Conservation (phyloP, 352 stramenopile species). For the Globisporangium solare region DNA sequence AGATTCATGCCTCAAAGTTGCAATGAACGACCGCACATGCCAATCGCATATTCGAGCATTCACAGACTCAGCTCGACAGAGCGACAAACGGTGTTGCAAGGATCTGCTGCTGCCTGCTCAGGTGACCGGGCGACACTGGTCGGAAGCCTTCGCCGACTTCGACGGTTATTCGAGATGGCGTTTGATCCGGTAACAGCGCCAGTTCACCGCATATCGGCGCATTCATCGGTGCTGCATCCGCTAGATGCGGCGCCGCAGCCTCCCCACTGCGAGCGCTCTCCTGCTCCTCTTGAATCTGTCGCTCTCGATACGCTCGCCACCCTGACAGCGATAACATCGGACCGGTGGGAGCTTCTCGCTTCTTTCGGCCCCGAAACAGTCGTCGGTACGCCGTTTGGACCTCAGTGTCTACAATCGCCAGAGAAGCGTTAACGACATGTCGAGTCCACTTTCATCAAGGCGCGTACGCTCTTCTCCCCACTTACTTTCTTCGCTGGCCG, state of each 20-base stretch:
- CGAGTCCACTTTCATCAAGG: background rate
- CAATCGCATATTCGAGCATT: too few species aligned
- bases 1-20: too few species aligned
- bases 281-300: slow-evolving; percentile 8
- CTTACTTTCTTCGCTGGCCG: background rate
- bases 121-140: slow-evolving; percentile 2
- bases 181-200: background rate
- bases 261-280: slow-evolving; percentile 24
- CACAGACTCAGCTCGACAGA: too few species aligned
- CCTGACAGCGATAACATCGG: background rate
- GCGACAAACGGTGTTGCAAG: too few species aligned
- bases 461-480: background rate
- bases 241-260: background rate
- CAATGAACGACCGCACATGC: too few species aligned
- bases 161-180: too few species aligned
- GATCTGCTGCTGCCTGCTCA: background rate
- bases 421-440: slow-evolving; percentile 3
- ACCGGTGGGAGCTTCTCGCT: background rate
- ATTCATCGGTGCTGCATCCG: background rate
- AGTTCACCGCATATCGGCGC: background rate
- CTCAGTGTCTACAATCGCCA: background rate
- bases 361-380: background rate
- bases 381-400: background rate
- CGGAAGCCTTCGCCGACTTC: slow-evolving; percentile 9
- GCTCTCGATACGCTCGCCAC: slow-evolving; percentile 3